Evolutionary conservation across 164 flowering plant species (phyloP).

Genomic region (Hamamelis virginiana): DNA sequence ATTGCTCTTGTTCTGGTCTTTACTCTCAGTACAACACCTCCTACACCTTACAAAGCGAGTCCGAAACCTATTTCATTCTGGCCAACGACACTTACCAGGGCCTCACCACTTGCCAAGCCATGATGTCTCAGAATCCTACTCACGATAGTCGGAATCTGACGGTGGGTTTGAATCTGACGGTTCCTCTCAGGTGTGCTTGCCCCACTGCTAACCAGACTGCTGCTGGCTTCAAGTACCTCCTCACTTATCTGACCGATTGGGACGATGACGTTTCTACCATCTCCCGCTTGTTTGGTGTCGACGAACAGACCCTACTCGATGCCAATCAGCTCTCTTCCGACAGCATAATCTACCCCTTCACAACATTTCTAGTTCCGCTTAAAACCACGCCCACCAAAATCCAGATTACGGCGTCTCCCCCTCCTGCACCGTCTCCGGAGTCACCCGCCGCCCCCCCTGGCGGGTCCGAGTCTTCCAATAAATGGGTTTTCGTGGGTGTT

Average conservation of each 20-base stretch:
- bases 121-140: slow-evolving; percentile 41
- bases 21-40: slow-evolving; percentile 53
- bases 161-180: slow-evolving; percentile 23
- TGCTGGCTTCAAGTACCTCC: slow-evolving; percentile 41
- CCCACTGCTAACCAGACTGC: slow-evolving; percentile 46
- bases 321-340: slow-evolving; percentile 40
- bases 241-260: slow-evolving; percentile 39
- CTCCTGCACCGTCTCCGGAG: slow-evolving; percentile 20
- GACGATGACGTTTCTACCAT: slow-evolving; percentile 32
- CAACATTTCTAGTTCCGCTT: slow-evolving; percentile 55
- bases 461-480: slow-evolving; percentile 25
- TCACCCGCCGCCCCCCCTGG: slow-evolving; percentile 8
- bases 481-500: slow-evolving; percentile 55
- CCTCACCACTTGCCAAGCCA: slow-evolving; percentile 67
- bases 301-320: slow-evolving; percentile 26
- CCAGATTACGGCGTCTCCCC: not conserved
- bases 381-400: slow-evolving; percentile 26
- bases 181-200: slow-evolving; percentile 75
- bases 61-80: slow-evolving; percentile 47
- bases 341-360: slow-evolving; percentile 38
- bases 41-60: slow-evolving; percentile 17
- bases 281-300: slow-evolving; percentile 35
- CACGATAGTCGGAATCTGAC: slow-evolving; percentile 17
- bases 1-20: slow-evolving; percentile 46
- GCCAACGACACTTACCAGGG: slow-evolving; percentile 71